These are phyloP conservation scores for Backusella macrospora DNA, from an alignment of 192 early-diverging fungal species.

Conservation along the genomic window DNA sequence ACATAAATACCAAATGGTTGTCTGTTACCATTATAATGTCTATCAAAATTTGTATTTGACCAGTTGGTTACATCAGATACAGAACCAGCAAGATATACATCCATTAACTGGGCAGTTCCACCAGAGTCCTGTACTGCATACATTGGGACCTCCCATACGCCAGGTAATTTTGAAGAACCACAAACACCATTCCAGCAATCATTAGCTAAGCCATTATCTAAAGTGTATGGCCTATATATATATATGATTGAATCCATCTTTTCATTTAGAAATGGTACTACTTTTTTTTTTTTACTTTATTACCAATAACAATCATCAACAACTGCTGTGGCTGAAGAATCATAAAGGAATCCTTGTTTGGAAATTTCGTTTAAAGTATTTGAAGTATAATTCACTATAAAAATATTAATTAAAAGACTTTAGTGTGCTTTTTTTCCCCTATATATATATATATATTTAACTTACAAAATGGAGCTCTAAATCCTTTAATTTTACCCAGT, in stretches of 20 bases:
- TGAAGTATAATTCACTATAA: constrained; percentile 50
- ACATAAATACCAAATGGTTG: constrained; percentile 56
- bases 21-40: constrained; percentile 52
- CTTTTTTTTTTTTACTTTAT: neutral
- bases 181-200: constrained; percentile 61
- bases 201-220: constrained; percentile 65
- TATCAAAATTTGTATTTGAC: constrained; percentile 56
- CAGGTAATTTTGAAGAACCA: constrained; percentile 41
- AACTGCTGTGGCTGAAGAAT: constrained; percentile 52
- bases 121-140: constrained; percentile 50
- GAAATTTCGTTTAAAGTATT: constrained; percentile 48
- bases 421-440: no score
- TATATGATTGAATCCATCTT: neutral
- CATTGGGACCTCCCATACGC: constrained; percentile 72
- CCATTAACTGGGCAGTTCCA: constrained; percentile 44
- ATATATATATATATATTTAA: no score
- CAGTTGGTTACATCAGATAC: constrained; percentile 42
- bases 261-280: neutral
- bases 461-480: constrained; percentile 63
- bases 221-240: constrained; percentile 56
- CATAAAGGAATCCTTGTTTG: constrained; percentile 53
- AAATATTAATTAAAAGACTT: neutral
- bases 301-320: constrained; percentile 54
- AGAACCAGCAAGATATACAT: constrained; percentile 52
- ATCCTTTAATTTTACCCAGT: constrained; percentile 56